Evolutionary conservation across 306 rosid genomes (phyloP), one percentile per base, ranked within the genome.

Genomic region (Pachyrhizus erosus): DNA sequence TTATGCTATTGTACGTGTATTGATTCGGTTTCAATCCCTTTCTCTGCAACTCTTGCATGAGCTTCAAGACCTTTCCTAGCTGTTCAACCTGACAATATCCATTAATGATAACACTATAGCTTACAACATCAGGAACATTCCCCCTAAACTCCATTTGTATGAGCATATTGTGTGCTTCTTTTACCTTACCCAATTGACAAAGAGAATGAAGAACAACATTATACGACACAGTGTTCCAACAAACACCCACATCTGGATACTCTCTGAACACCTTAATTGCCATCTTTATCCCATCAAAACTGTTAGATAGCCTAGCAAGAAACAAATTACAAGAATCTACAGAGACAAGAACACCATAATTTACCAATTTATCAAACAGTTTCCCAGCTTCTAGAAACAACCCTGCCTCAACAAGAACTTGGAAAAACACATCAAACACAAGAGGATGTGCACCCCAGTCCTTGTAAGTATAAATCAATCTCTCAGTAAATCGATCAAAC

Each of bases 281-380:
- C 77, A 39, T 78, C 88, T 66, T 78, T 54, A 75, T 60, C 70
- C 89, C 88, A 60, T 88, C 89, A 62, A 77, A 84, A 79, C 70
- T 79, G 58, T 76, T 77, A 20, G 89, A 86, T 31, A 89, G 70
- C 80, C 87, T 87, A 70, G 90, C 54, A 34, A 94, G 91, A 73
- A 89, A 88, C 75, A 89, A 81, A 86, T 94, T 94, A 89, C 94
- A 92, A 80, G 97, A 90, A 88, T 89, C 92, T 54, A 89, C 91
- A 29, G 95, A 84, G 37, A 94, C 55, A 68, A 88, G 82, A 60
- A 94, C 29, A 70, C 97, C 95, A 27, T 90, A 92, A 60, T 80
- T 86, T 60, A 88, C 79, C 91, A 92, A 75, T 70, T 87, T 94
- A 52, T 86, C 87, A 75, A 92, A 88, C 23, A 92, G 72, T 9